Evolutionary conservation across 2,329 filamentous ascomycete genomes (phyloP).

Genomic region (Neurospora sp.): DNA sequence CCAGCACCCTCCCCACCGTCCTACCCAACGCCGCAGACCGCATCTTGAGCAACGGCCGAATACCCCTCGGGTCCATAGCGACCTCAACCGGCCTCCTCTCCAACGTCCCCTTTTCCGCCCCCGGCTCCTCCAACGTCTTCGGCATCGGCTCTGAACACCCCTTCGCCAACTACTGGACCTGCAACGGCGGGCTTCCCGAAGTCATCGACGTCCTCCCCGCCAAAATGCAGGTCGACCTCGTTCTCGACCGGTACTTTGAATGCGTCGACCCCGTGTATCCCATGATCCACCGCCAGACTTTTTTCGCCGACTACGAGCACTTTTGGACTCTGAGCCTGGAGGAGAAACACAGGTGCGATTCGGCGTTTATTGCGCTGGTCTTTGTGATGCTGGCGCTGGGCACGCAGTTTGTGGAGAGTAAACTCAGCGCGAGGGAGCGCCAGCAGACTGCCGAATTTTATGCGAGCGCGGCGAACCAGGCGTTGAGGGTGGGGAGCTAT

Average conservation of each 20-base stretch:
- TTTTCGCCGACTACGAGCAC: conserved; percentile 68
- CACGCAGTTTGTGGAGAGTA: conserved; percentile 61
- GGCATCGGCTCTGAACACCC: conserved; percentile 71
- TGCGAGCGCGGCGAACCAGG: conserved; percentile 69
- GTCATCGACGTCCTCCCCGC: conserved; percentile 66
- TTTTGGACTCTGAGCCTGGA: conserved; percentile 56
- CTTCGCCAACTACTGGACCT: conserved; percentile 80
- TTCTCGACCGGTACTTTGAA: conserved; percentile 54
- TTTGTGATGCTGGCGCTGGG: conserved; percentile 71
- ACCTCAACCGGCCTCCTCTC: conserved; percentile 55
- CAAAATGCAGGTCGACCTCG: conserved; percentile 64
- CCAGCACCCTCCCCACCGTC: conserved; percentile 26
- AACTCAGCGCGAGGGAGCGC: conserved; percentile 44
- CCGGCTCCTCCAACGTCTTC: conserved; percentile 66
- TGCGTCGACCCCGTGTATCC: conserved; percentile 73
- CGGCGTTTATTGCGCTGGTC: conserved; percentile 60
- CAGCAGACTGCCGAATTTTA: conserved; percentile 75
- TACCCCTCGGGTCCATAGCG: conserved; percentile 41
- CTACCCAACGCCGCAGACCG: conserved; percentile 48
- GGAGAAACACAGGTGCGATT: conserved; percentile 53
- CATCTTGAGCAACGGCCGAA: conserved; percentile 35
- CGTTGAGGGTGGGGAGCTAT: conserved; percentile 65
- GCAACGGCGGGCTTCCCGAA: conserved; percentile 62
- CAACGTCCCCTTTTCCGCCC: conserved; percentile 60
- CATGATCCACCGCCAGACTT: conserved; percentile 65